Evolutionary conservation across 2,329 filamentous ascomycete species (phyloP).

Genomic region (Colletotrichum karsti): DNA sequence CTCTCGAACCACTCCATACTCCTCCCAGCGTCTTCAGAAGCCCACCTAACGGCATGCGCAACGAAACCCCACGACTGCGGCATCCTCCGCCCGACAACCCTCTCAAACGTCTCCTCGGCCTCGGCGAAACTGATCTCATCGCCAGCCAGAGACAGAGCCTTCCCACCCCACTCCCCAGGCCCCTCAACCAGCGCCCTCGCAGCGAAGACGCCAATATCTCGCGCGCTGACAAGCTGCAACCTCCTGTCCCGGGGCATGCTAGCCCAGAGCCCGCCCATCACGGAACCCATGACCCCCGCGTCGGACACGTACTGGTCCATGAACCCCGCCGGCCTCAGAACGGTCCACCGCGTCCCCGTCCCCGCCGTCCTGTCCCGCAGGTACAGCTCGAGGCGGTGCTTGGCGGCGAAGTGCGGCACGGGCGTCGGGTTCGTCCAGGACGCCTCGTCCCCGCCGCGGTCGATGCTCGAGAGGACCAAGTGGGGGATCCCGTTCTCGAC

Average conservation of each 20-base stretch:
- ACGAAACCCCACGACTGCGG: slow-evolving; percentile 11
- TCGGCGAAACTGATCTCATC: slow-evolving; percentile 26
- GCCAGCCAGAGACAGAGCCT: slow-evolving; percentile 22
- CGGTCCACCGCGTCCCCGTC: slow-evolving; percentile 31
- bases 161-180: slow-evolving; percentile 16
- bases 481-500: slow-evolving; percentile 28
- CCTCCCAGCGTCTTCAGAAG: slow-evolving; percentile 20
- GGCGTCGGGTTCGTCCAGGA: slow-evolving; percentile 30
- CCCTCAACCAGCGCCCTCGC: slow-evolving; percentile 16
- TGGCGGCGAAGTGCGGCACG: slow-evolving; percentile 33
- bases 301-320: slow-evolving; percentile 36
- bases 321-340: slow-evolving; percentile 36
- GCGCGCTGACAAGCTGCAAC: slow-evolving; percentile 36
- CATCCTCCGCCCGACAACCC: slow-evolving; percentile 5
- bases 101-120: slow-evolving; percentile 6
- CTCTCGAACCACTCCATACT: slow-evolving; percentile 29
- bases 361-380: slow-evolving; percentile 15
- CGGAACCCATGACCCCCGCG: slow-evolving; percentile 31
- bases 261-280: slow-evolving; percentile 35
- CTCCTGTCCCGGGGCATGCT: slow-evolving; percentile 32
- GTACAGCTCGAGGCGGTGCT: slow-evolving; percentile 29
- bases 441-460: slow-evolving; percentile 32
- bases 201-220: slow-evolving; percentile 33
- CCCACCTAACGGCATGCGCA: slow-evolving; percentile 18
- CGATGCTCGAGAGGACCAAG: slow-evolving; percentile 40